Conservation (phyloP, 345 rosid species). For the Arabidopsis thaliana region DNA sequence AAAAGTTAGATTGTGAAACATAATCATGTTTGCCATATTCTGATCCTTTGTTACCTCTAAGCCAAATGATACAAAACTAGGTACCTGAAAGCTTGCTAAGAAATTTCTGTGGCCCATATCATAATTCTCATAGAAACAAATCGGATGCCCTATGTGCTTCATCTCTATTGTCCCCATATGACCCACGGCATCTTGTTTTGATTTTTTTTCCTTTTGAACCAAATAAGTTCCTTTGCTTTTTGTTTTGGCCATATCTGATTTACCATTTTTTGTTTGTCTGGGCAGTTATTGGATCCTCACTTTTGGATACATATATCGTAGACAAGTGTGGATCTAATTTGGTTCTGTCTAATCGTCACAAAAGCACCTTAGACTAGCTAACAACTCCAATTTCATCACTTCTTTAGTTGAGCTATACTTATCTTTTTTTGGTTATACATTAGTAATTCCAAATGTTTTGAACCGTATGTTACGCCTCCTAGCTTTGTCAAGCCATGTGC, state of each 20-base stretch:
- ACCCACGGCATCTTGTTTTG: constrained; percentile 23
- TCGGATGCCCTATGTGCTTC: constrained; percentile 20
- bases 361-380: constrained; percentile 44
- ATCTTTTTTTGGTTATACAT: constrained; percentile 26
- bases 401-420: constrained; percentile 51
- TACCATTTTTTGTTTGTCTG: constrained; percentile 32
- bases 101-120: constrained; percentile 20
- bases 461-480: not conserved
- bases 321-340: constrained; percentile 35
- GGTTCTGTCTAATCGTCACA: constrained; percentile 38
- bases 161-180: constrained; percentile 31
- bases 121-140: constrained; percentile 11
- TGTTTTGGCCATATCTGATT: constrained; percentile 40
- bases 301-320: constrained; percentile 41
- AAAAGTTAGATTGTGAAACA: constrained; percentile 2
- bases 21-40: constrained; percentile 1
- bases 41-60: constrained; percentile 4
- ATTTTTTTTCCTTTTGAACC: constrained; percentile 27
- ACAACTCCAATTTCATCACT: constrained; percentile 49
- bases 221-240: constrained; percentile 33
- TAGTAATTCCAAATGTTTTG: not conserved
- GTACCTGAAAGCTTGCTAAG: constrained; percentile 19
- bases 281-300: constrained; percentile 35
- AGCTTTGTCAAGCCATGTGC: not conserved
- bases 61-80: constrained; percentile 25